Base-by-base conservation (phyloP, 2,329 filamentous ascomycete genomes). In the Colletotrichum orbiculare region DNA sequence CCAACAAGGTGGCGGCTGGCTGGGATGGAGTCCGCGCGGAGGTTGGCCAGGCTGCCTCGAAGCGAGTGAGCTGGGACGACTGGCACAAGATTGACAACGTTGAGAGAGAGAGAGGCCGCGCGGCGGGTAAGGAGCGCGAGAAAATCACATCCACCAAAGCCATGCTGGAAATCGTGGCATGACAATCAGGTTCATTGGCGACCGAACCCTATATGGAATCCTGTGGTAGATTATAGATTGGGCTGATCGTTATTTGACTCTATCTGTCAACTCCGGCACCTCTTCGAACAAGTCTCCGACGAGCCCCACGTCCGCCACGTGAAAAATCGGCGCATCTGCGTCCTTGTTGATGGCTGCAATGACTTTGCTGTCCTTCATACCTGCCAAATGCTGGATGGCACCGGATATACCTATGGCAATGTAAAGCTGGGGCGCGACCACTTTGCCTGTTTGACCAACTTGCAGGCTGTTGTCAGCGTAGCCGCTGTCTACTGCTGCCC, bases 281-380 rank as follows among this genome's bases (percentile, higher is more conserved):
- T 93, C 94, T 63, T 97, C 93, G 76, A 98, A 98, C 72, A 99
- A 81, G 82, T 99, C 96, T 45, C 94, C 95, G 6, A 99, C 95
- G 56, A 99, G 83, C 11, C 96, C 96, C 58, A 98, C 94, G 79
- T 99, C 96, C 5, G 96, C 96, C 64, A 99, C 89, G 81, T 99
- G 96, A 85, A 99, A 99, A 72, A 99, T 99, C 37, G 96, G 96
- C 62, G 96, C 96, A 79, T 99, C 96, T 5, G 89, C 84, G 75
- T 99, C 96, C 83, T 99, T 99, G 85, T 99, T 99, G 76, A 99
- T 98, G 12, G 93, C 93, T 25, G 95, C 96, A 81, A 99, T 99
- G 64, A 99, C 96, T 84, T 99, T 99, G 84, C 94, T 97, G 76
- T 99, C 96, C 87, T 99, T 99, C 96, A 99, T 99, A 76, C 96